phyloP scores from a whole-genome alignment of 495 filamentous ascomycete genomes.

The Neurospora sp. region DNA sequence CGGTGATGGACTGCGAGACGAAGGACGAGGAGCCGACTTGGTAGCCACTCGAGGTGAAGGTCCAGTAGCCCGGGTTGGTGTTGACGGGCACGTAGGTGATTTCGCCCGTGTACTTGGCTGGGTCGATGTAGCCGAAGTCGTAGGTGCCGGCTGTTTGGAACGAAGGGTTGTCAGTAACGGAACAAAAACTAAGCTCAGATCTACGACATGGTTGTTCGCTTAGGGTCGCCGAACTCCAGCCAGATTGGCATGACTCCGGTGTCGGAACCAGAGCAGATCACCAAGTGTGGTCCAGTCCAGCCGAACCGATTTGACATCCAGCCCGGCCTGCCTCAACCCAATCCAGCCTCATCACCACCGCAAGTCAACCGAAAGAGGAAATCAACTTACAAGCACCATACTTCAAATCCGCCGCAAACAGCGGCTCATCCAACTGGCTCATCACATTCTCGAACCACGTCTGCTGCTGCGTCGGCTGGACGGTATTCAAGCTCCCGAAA shows the following conservation, averaged over 20 bases:
- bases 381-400: slow-evolving; percentile 32
- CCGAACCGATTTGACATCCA: neutral
- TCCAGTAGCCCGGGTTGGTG: slow-evolving; percentile 60
- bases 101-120: slow-evolving; percentile 49
- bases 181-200: neutral
- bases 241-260: neutral
- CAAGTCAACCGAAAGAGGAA: neutral
- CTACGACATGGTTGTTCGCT: neutral
- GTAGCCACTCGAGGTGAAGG: slow-evolving; percentile 55
- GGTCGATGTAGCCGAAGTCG: slow-evolving; percentile 69
- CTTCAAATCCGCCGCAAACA: slow-evolving; percentile 64
- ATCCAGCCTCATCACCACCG: neutral
- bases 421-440: slow-evolving; percentile 40
- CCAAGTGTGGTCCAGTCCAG: neutral
- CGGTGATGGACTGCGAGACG: slow-evolving; percentile 28
- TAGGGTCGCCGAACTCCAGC: neutral
- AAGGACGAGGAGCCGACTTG: slow-evolving; percentile 39
- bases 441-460: slow-evolving; percentile 70
- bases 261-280: neutral
- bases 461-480: slow-evolving; percentile 45
- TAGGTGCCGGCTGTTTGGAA: slow-evolving; percentile 46
- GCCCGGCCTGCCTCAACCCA: neutral
- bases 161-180: neutral
- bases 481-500: slow-evolving; percentile 64
- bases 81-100: slow-evolving; percentile 55